phyloP scores from a whole-genome alignment of 805 yeast genomes.

The Cyberlindnera mycetangii region DNA sequence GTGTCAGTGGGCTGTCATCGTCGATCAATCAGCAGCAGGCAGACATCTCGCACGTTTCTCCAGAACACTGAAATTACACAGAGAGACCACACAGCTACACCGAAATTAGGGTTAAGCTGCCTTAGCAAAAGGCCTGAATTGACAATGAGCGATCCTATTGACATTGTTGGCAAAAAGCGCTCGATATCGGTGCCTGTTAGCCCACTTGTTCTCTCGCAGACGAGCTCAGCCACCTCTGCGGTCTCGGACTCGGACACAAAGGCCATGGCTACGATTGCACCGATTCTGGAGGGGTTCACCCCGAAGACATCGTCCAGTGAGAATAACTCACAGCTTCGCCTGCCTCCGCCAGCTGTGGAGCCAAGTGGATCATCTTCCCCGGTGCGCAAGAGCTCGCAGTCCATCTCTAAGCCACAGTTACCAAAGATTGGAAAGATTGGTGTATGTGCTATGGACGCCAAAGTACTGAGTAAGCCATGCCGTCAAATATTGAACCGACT shows the following conservation, averaged over 20 bases:
- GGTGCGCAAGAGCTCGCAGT: slow-evolving; percentile 17
- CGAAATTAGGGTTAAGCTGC: background rate
- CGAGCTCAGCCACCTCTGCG: slow-evolving; percentile 15
- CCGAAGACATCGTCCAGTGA: slow-evolving; percentile 65
- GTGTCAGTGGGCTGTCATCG: background rate
- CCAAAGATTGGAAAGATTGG: slow-evolving; percentile 91
- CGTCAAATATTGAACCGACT: slow-evolving; percentile 83
- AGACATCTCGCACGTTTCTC: background rate
- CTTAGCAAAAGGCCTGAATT: background rate
- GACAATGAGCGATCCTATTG: slow-evolving; percentile 24
- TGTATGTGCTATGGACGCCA: slow-evolving; percentile 98
- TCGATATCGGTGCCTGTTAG: slow-evolving; percentile 28
- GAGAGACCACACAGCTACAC: background rate
- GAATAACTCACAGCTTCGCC: slow-evolving; percentile 30
- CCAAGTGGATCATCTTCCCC: slow-evolving; percentile 15
- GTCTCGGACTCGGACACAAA: slow-evolving; percentile 36
- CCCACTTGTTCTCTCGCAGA: slow-evolving; percentile 28
- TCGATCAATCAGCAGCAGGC: background rate
- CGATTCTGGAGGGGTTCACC: slow-evolving; percentile 67
- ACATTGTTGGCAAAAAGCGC: slow-evolving; percentile 16
- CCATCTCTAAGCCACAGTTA: slow-evolving; percentile 37
- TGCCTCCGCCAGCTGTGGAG: slow-evolving; percentile 26
- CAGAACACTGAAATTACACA: too few species aligned
- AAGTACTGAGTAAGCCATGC: slow-evolving; percentile 94
- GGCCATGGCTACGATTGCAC: slow-evolving; percentile 79